Conservation (phyloP, 2,329 filamentous ascomycete species). For the Acephala macrosclerotiorum region DNA sequence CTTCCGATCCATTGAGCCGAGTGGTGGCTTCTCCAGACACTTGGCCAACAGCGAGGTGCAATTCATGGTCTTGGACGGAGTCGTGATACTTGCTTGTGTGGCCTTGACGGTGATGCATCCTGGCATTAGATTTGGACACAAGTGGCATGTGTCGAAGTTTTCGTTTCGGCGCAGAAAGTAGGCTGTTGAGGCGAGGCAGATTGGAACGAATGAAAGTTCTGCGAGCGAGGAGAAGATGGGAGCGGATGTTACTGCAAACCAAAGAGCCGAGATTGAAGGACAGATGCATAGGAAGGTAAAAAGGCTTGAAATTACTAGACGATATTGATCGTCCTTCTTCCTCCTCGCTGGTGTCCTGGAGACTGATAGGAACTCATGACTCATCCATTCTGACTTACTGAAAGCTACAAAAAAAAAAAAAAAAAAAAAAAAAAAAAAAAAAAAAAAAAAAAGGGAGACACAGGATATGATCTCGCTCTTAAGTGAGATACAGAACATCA, state of each 20-base stretch:
- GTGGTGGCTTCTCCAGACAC: conserved; percentile 57
- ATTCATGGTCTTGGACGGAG: conserved; percentile 55
- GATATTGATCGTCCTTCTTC: too few relatives aligned
- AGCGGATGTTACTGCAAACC: background rate
- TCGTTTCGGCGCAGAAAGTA: background rate
- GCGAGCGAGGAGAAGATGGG: background rate
- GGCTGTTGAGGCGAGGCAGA: background rate
- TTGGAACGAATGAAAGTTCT: background rate
- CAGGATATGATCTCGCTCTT: too few relatives aligned
- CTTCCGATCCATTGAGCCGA: conserved; percentile 64
- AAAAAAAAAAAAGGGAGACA: too few relatives aligned
- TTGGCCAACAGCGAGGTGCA: conserved; percentile 54
- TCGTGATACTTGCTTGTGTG: conserved; percentile 43
- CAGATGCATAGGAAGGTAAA: too few relatives aligned
- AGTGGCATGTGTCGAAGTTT: conserved; percentile 13
- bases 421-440: too few relatives aligned
- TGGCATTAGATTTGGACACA: conserved; percentile 36
- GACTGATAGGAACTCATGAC: too few relatives aligned
- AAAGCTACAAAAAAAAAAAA: too few relatives aligned
- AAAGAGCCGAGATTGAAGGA: background rate
- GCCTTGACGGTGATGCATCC: conserved; percentile 44
- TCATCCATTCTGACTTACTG: too few relatives aligned
- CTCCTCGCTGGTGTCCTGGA: too few relatives aligned
- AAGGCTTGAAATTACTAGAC: too few relatives aligned
- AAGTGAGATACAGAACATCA: too few relatives aligned